These are phyloP conservation scores for Candida sithepensis DNA, from an alignment of 805 yeast species.

Conservation along the genomic window DNA sequence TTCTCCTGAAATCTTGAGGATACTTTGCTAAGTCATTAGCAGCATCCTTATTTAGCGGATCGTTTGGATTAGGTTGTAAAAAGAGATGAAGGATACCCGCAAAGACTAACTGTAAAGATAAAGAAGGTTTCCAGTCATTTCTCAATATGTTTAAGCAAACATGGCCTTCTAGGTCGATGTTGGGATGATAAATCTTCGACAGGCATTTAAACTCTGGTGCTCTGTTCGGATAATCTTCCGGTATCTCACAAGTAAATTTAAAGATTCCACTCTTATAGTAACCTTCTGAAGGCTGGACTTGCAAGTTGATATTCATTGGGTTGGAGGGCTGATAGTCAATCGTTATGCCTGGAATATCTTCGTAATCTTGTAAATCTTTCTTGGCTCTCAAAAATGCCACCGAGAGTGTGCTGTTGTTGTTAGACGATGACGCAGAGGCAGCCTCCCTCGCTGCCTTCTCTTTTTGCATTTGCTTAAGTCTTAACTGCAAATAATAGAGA, in stretches of 20 bases:
- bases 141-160: constrained; percentile 87
- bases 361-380: constrained; percentile 67
- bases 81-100: constrained; percentile 84
- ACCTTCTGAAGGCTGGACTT: constrained; percentile 68
- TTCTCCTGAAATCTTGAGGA: constrained; percentile 46
- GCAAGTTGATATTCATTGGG: constrained; percentile 58
- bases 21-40: constrained; percentile 54
- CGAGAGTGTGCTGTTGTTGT: constrained; percentile 17
- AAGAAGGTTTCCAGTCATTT: constrained; percentile 95
- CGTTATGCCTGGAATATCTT: constrained; percentile 54
- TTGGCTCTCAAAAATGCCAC: constrained; percentile 75
- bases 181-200: constrained; percentile 84
- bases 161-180: constrained; percentile 86
- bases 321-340: constrained; percentile 46
- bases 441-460: constrained; percentile 16
- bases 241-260: constrained; percentile 60
- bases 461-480: constrained; percentile 30
- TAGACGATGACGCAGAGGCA: constrained; percentile 4
- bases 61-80: constrained; percentile 86
- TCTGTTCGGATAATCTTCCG: constrained; percentile 81
- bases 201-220: constrained; percentile 81
- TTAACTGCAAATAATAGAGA: constrained; percentile 18
- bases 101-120: constrained; percentile 74
- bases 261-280: constrained; percentile 68
- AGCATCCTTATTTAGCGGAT: constrained; percentile 90